A percentile compares a stretch with the other conserved stretches of the same genome.
Conservation (phyloP, 2,329 filamentous ascomycete genomes). For the Colletotrichum noveboracense region DNA sequence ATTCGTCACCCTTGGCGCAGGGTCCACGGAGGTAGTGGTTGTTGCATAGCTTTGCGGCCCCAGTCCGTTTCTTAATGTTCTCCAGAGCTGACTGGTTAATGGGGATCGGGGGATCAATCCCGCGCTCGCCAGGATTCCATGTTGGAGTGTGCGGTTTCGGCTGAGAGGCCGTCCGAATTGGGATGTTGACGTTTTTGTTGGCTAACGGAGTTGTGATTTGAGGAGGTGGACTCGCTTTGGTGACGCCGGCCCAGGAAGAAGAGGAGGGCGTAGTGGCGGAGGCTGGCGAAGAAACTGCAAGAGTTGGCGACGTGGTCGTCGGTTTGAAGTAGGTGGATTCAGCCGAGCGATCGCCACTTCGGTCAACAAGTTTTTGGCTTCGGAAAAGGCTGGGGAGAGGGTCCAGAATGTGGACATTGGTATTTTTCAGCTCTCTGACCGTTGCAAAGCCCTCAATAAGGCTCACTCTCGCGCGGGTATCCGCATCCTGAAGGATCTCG, state of each 20-base stretch:
- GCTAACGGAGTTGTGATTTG: conserved; percentile 47
- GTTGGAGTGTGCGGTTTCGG: conserved; percentile 32
- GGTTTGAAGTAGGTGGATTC: conserved; percentile 8
- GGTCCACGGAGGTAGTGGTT: conserved; percentile 65
- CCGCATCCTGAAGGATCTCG: conserved; percentile 53
- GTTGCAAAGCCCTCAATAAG: conserved; percentile 60
- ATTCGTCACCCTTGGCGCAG: conserved; percentile 59
- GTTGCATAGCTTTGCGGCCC: conserved; percentile 64
- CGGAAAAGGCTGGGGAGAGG: conserved; percentile 58
- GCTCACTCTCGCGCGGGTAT: conserved; percentile 48
- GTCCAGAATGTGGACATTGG: conserved; percentile 50
- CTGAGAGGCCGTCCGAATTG: background rate
- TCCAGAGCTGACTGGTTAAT: conserved; percentile 54
- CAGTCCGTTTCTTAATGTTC: conserved; percentile 60
- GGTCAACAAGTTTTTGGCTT: conserved; percentile 53
- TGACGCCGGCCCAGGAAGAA: conserved; percentile 47
- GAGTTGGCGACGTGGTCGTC: conserved; percentile 26
- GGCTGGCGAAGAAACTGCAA: conserved; percentile 27
- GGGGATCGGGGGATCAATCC: conserved; percentile 57
- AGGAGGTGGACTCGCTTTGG: conserved; percentile 47
- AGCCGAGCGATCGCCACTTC: conserved; percentile 25
- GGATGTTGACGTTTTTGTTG: conserved; percentile 30
- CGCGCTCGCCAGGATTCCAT: conserved; percentile 61
- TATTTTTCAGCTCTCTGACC: conserved; percentile 53
- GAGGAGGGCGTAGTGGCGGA: conserved; percentile 30